phyloP scores from a whole-genome alignment of 1,284 basidiomycete species.

The Schizopora paradoxa region DNA sequence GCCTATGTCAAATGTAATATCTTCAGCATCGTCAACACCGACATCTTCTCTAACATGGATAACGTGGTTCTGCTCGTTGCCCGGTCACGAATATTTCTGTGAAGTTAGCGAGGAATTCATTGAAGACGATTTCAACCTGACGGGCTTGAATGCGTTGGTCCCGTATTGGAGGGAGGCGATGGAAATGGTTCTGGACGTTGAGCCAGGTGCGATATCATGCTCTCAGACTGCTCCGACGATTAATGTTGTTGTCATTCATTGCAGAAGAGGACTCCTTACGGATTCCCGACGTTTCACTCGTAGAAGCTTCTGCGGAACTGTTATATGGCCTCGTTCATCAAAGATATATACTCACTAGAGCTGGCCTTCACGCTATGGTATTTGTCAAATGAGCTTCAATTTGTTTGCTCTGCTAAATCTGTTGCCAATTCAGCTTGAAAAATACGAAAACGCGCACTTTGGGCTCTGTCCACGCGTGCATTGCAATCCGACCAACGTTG shows the following conservation, averaged over 20 bases:
- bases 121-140: constrained; percentile 99
- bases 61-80: constrained; percentile 97
- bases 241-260: constrained; percentile 6
- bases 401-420: constrained; percentile 18
- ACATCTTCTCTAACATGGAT: constrained; percentile 93
- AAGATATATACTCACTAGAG: constrained; percentile 92
- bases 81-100: constrained; percentile 99
- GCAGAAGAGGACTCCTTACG: constrained; percentile 89
- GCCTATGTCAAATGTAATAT: constrained; percentile 6
- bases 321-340: constrained; percentile 98
- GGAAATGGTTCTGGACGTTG: constrained; percentile 99
- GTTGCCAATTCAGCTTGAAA: constrained; percentile 68
- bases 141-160: constrained; percentile 91
- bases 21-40: constrained; percentile 74
- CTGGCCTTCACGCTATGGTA: constrained; percentile 96
- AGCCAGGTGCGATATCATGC: constrained; percentile 67
- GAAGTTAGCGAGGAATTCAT: constrained; percentile 98
- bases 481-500: constrained; percentile 85
- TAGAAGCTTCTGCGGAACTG: constrained; percentile 96
- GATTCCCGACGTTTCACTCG: constrained; percentile 93
- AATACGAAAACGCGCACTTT: constrained; percentile 91
- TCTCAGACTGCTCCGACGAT: constrained; percentile 5
- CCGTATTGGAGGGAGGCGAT: constrained; percentile 99
- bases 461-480: constrained; percentile 95
- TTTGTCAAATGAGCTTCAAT: constrained; percentile 29